Conservation (phyloP, 2,329 filamentous ascomycete genomes). For the Fusarium nodosum region DNA sequence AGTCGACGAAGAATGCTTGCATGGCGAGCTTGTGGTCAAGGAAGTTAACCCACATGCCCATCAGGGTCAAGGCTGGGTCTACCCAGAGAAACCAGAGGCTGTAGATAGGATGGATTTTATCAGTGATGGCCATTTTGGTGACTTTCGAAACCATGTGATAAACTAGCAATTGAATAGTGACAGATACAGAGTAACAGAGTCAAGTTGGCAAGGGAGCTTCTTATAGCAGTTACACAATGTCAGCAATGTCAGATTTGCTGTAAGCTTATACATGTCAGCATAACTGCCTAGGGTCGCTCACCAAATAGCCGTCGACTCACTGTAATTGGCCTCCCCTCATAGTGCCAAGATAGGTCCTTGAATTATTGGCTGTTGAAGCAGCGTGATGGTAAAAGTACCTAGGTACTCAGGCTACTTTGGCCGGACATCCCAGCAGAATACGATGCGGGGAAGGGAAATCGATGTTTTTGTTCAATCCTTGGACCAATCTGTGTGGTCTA, state of each 20-base stretch:
- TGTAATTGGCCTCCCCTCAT: background rate
- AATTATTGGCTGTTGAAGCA: background rate
- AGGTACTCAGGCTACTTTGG: background rate
- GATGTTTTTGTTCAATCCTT: background rate
- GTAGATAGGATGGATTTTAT: conserved; percentile 38
- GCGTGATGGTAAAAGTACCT: background rate
- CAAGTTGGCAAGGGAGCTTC: background rate
- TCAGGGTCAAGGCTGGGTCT: conserved; percentile 40
- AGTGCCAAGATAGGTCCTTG: background rate
- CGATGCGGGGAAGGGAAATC: background rate
- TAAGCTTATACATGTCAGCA: background rate
- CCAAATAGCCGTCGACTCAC: background rate
- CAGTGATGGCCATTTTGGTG: conserved; percentile 25
- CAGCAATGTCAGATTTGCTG: conserved; percentile 2
- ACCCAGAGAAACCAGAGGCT: conserved; percentile 44
- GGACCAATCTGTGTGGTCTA: background rate
- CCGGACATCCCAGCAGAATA: background rate
- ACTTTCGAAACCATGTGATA: background rate
- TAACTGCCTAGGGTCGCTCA: background rate
- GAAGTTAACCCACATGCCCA: conserved; percentile 39
- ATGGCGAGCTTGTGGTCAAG: conserved; percentile 36
- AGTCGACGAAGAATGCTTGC: conserved; percentile 26
- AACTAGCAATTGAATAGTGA: fast-evolving
- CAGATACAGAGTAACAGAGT: background rate
- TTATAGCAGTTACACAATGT: background rate